Evolutionary conservation across 257 asterid genomes (phyloP).

Genomic region (Anisodus acutangulus): DNA sequence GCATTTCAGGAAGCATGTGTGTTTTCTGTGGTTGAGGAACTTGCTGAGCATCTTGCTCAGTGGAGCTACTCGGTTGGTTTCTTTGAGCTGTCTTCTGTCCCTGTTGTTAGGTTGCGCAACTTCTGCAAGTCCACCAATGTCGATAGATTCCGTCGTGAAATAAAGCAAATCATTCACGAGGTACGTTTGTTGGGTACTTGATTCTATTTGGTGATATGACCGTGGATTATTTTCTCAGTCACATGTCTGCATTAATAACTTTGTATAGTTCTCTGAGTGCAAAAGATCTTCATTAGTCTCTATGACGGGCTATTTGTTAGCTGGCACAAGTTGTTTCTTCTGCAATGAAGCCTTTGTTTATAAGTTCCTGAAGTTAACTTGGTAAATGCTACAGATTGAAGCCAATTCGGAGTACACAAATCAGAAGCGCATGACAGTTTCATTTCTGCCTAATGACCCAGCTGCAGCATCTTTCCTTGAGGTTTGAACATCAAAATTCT

Average conservation of each 20-base stretch:
- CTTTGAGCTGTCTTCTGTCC: slow-evolving; percentile 81
- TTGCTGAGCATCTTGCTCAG: slow-evolving; percentile 85
- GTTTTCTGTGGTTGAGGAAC: slow-evolving; percentile 81
- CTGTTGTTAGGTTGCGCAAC: slow-evolving; percentile 68
- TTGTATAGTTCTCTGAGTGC: background rate
- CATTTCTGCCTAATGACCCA: slow-evolving; percentile 77
- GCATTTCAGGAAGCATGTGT: slow-evolving; percentile 95
- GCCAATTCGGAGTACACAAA: slow-evolving; percentile 74
- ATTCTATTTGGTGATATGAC: background rate
- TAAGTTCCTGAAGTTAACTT: slow-evolving; percentile 35
- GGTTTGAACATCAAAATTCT: slow-evolving; percentile 52
- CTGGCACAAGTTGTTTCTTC: background rate
- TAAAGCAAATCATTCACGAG: slow-evolving; percentile 72
- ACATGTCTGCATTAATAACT: background rate
- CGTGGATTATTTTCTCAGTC: background rate
- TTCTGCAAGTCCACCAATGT: slow-evolving; percentile 88
- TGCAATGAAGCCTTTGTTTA: slow-evolving; percentile 20
- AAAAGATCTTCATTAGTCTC: background rate
- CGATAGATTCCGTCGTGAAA: slow-evolving; percentile 84
- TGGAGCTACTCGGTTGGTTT: slow-evolving; percentile 91
- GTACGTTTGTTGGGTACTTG: slow-evolving; percentile 42
- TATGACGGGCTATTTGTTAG: background rate
- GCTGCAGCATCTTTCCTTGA: slow-evolving; percentile 77
- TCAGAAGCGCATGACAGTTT: slow-evolving; percentile 63
- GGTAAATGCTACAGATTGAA: slow-evolving; percentile 61